Percentiles rank a stretch among this genome's conserved stretches.
These are phyloP conservation scores for Flagelloscypha sp. DNA, from an alignment of 768 basidiomycete genomes.

Conservation along the genomic window DNA sequence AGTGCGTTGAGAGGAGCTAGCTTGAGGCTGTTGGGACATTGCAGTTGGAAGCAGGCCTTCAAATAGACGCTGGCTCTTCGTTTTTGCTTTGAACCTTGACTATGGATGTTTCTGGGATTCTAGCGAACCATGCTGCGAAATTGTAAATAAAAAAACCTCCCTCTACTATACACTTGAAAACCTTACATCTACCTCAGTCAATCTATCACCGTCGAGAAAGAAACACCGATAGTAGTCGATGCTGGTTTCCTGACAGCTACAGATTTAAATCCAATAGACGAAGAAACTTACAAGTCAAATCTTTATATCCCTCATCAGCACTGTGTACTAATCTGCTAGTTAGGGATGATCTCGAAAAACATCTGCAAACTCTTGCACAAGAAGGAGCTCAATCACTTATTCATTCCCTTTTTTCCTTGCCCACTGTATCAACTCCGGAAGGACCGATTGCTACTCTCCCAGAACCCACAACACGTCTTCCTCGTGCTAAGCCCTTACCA, in stretches of 20 bases:
- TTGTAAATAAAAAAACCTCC: slow-evolving; percentile 31
- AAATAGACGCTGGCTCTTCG: slow-evolving; percentile 4
- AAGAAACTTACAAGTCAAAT: slow-evolving; percentile 71
- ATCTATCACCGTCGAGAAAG: slow-evolving; percentile 65
- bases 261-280: slow-evolving; percentile 82
- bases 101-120: slow-evolving; percentile 80
- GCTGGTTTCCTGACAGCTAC: slow-evolving; percentile 76
- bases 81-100: slow-evolving; percentile 6
- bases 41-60: no score
- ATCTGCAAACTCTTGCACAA: slow-evolving; percentile 69
- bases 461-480: slow-evolving; percentile 64
- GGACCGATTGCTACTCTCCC: slow-evolving; percentile 84
- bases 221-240: slow-evolving; percentile 74
- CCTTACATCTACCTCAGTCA: slow-evolving; percentile 35
- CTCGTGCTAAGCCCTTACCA: slow-evolving; percentile 86
- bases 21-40: no score
- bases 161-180: background rate
- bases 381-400: slow-evolving; percentile 80
- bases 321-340: slow-evolving; percentile 1
- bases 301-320: background rate
- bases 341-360: slow-evolving; percentile 73
- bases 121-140: slow-evolving; percentile 67
- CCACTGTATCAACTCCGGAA: slow-evolving; percentile 63
- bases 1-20: no score
- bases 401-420: slow-evolving; percentile 72